A percentile compares a stretch with the other conserved stretches of the same genome.
These are phyloP conservation scores for Exsudoporus floridanus DNA, from an alignment of 1,284 basidiomycete species.

Conservation along the genomic window DNA sequence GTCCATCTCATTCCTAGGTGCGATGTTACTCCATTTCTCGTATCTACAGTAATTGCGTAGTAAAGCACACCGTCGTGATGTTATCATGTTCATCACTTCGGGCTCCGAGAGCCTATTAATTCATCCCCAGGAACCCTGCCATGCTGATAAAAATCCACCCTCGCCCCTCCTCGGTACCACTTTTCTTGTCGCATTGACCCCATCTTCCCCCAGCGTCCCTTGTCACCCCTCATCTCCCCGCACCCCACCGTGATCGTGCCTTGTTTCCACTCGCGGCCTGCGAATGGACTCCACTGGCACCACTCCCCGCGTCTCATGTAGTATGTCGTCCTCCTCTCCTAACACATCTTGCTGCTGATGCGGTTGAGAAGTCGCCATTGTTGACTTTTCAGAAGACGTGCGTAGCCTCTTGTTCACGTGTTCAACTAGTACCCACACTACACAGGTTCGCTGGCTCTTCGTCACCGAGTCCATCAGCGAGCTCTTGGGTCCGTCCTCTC, in stretches of 20 bases:
- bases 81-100: slow-evolving; percentile 13
- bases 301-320: slow-evolving; percentile 67
- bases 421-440: not conserved
- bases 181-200: not conserved
- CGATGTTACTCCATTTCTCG: not conserved
- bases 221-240: not conserved
- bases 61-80: slow-evolving; percentile 18
- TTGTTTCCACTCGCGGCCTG: not conserved
- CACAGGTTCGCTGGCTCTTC: slow-evolving; percentile 67
- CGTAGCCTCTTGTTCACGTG: slow-evolving; percentile 10
- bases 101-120: slow-evolving; percentile 8
- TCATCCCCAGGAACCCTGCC: slow-evolving; percentile 6
- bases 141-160: slow-evolving; percentile 24
- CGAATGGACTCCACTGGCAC: slow-evolving; percentile 33
- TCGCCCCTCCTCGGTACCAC: not conserved
- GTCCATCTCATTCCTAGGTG: slow-evolving; percentile 5
- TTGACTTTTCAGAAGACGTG: slow-evolving; percentile 72
- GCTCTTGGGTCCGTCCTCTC: slow-evolving; percentile 53
- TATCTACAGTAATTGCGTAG: slow-evolving; percentile 2
- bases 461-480: slow-evolving; percentile 69
- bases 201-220: not conserved
- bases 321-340: slow-evolving; percentile 42
- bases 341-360: slow-evolving; percentile 8
- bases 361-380: slow-evolving; percentile 58
- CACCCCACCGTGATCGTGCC: slow-evolving; percentile 2